Evolutionary conservation across 306 rosid species (phyloP).

Genomic region (Hippophae rhamnoides): DNA sequence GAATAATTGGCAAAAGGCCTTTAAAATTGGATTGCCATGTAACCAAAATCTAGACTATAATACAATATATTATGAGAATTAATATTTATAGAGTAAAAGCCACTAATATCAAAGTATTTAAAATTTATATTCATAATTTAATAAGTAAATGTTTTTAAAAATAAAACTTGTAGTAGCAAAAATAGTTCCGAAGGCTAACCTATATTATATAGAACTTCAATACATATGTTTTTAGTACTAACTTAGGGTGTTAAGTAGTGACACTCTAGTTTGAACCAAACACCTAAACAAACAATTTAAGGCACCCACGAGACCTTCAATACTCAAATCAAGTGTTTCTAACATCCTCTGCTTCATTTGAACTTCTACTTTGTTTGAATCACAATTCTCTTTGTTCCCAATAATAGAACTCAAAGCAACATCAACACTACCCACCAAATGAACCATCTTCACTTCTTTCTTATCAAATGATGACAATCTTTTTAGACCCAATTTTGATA

Average conservation of each 20-base stretch:
- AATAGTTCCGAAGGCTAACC: no score
- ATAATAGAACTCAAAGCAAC: conserved; percentile 15
- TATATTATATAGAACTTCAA: no score
- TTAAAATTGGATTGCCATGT: no score
- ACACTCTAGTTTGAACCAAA: conserved; percentile 31
- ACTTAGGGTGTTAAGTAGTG: conserved; percentile 34
- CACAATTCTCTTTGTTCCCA: conserved; percentile 1
- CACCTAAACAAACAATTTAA: conserved; percentile 32
- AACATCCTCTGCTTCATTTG: conserved; percentile 18
- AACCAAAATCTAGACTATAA: no score
- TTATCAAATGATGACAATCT: background rate
- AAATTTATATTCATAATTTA: no score
- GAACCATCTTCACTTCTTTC: conserved; percentile 10
- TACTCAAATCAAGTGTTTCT: conserved; percentile 16
- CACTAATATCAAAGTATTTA: no score
- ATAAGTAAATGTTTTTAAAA: no score
- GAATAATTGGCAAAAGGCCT: no score
- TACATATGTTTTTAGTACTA: background rate
- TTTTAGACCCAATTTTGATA: conserved; percentile 15
- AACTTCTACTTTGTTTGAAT: conserved; percentile 1
- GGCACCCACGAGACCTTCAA: conserved; percentile 21
- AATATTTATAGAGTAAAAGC: no score
- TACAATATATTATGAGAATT: no score
- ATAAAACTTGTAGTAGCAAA: no score
- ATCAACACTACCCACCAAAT: conserved; percentile 22